Base-by-base conservation (phyloP, 2,329 filamentous ascomycete species). In the Aspergillus alliaceus region DNA sequence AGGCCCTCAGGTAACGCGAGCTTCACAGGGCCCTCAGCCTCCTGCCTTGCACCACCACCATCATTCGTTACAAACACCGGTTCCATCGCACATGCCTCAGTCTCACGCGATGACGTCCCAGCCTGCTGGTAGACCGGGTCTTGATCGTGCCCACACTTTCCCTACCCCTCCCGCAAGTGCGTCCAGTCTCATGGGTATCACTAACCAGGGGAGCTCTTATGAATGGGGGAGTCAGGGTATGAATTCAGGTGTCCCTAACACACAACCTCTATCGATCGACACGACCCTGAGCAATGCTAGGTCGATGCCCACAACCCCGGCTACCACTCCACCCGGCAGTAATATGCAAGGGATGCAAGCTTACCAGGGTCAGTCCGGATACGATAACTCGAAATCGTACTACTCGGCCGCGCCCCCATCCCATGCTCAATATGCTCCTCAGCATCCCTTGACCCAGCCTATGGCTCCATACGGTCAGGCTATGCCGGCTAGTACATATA, bases 81-180 rank as follows among this genome's bases (percentile, higher is more conserved):
- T 85, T 59, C 80, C 80, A 40, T 78, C 80, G 24, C 81, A 83
- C 62, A 80, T 86, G 67, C 86, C 90, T 18, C 90, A 93, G 67
- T 85, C 85, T 42, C 76, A 87, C 72, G 78, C 82, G 25, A 86
- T 91, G 68, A 84, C 86, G 51, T 80, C 83, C 34, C 81, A 85
- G 35, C 25, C 40, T 44, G 24, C 22, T 44, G 79, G 78, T 47
- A 87, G 93, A 42, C 92, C 92, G 7, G 82, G 85, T 6, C 78
- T 96, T 35, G 93, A 97, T 61, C 86, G 93, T 52, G 89, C 92
- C 15, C 90, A 96, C 73, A 96, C 92, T 2, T 97, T 97, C 75
- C 93, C 93, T 3, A 97, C 93, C 3, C 93, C 93, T 34, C 93
- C 93, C 1, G 91, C 93, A 0, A 97, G 91, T 72, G 90, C 92